Percentiles rank a stretch among this genome's conserved stretches.
These are phyloP conservation scores for Trichophyton verrucosum DNA, from an alignment of 2,329 filamentous ascomycete genomes.

Conservation along the genomic window DNA sequence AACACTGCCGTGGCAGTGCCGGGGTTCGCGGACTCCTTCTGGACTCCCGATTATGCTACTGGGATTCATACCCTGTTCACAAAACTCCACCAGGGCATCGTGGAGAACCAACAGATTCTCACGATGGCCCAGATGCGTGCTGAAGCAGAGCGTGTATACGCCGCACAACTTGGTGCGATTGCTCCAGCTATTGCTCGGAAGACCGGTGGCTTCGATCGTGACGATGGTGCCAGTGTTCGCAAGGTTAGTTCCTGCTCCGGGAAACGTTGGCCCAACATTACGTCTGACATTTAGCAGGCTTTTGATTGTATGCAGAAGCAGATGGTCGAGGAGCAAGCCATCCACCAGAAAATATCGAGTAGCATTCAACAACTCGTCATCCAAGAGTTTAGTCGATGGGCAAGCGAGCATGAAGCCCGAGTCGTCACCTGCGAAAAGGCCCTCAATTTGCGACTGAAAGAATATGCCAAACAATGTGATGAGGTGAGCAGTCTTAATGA, in stretches of 20 bases:
- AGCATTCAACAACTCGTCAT: conserved; percentile 95
- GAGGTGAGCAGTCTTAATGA: conserved; percentile 83
- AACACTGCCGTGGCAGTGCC: conserved; percentile 48
- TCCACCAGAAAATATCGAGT: conserved; percentile 88
- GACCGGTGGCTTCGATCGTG: conserved; percentile 65
- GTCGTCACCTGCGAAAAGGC: conserved; percentile 93
- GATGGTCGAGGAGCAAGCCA: conserved; percentile 82
- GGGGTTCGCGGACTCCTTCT: conserved; percentile 90
- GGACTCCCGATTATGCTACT: conserved; percentile 94
- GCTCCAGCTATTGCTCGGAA: conserved; percentile 70
- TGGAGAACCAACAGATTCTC: conserved; percentile 89
- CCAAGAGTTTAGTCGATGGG: conserved; percentile 88
- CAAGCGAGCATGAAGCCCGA: conserved; percentile 81
- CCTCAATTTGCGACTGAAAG: conserved; percentile 77
- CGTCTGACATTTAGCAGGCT: conserved; percentile 45
- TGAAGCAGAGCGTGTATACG: conserved; percentile 86
- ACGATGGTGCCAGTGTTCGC: conserved; percentile 89
- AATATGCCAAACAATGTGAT: conserved; percentile 85
- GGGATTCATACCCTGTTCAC: conserved; percentile 87
- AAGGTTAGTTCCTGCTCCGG: conserved; percentile 51
- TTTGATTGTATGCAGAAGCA: conserved; percentile 87
- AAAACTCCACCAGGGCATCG: conserved; percentile 91
- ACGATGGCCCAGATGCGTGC: conserved; percentile 87
- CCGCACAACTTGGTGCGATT: conserved; percentile 68
- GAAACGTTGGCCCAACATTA: not conserved